phyloP scores from a whole-genome alignment of 169 alveolate species.

The Plasmodium inui region DNA sequence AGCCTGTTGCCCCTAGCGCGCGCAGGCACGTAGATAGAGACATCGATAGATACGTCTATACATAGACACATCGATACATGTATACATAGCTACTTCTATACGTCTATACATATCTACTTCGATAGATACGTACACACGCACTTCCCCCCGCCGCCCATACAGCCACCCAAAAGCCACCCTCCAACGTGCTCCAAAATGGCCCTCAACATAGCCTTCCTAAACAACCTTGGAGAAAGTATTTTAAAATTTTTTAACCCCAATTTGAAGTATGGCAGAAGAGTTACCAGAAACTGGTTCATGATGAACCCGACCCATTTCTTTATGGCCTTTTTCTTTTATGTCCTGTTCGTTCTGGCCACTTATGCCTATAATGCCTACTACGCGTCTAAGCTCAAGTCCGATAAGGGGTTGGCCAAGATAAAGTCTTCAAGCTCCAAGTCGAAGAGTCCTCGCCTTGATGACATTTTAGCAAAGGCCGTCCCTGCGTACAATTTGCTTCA shows the following conservation, averaged over 20 bases:
- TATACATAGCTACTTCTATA: neutral
- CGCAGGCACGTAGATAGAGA: neutral
- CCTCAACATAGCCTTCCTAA: constrained; percentile 16
- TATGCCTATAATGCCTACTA: constrained; percentile 18
- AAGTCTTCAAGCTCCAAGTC: constrained; percentile 3
- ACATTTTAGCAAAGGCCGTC: neutral
- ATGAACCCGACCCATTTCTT: constrained; percentile 58
- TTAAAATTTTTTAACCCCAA: constrained; percentile 35
- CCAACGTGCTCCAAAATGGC: neutral
- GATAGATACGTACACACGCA: neutral
- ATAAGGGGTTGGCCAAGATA: constrained; percentile 1
- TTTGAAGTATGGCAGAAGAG: constrained; percentile 37
- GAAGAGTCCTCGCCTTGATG: neutral
- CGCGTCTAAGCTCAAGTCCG: neutral
- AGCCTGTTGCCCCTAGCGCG: too few relatives aligned
- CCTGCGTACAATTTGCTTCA: constrained; percentile 46
- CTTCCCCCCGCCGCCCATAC: neutral
- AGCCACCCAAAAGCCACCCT: neutral
- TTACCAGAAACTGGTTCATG: constrained; percentile 46
- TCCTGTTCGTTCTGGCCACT: constrained; percentile 12
- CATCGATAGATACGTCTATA: neutral
- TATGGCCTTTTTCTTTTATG: constrained; percentile 19
- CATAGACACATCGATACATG: neutral
- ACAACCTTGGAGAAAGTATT: constrained; percentile 30
- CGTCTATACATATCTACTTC: too few relatives aligned